Evolutionary conservation across 306 rosid species (phyloP).

Genomic region (Inga laurina): DNA sequence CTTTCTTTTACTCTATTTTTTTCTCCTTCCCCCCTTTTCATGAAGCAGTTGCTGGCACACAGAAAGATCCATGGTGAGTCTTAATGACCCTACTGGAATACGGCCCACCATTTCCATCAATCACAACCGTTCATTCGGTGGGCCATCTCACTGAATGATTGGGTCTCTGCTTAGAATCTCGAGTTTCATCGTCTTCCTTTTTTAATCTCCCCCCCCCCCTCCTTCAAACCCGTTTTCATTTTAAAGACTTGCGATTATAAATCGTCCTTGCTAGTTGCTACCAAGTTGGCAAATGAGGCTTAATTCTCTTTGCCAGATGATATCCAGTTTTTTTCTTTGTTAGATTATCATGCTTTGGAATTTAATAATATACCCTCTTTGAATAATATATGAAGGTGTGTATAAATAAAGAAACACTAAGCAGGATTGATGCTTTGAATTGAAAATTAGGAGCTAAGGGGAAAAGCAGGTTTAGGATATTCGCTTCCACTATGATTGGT

Average conservation of each 20-base stretch:
- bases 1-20: background rate
- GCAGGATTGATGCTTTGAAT: background rate
- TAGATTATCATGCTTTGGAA: conserved; percentile 32
- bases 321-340: background rate
- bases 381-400: conserved; percentile 17
- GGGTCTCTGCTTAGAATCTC: conserved; percentile 50
- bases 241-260: background rate
- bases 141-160: conserved; percentile 56
- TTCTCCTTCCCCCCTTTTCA: conserved; percentile 20
- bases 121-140: conserved; percentile 51
- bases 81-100: conserved; percentile 46
- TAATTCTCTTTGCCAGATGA: conserved; percentile 1
- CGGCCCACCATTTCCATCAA: conserved; percentile 53
- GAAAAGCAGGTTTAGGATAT: conserved; percentile 55
- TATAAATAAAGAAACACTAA: conserved; percentile 15
- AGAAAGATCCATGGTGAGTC: conserved; percentile 55
- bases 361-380: conserved; percentile 35
- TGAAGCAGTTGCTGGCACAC: conserved; percentile 63
- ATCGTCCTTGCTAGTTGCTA: background rate
- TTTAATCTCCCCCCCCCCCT: background rate
- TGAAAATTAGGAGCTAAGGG: conserved; percentile 25
- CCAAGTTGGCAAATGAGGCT: conserved; percentile 18
- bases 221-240: conserved; percentile 19
- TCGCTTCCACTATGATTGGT: conserved; percentile 36
- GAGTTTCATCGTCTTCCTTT: conserved; percentile 26